Evolutionary conservation across 345 rosid species (phyloP).

Genomic region (Acer campestre): DNA sequence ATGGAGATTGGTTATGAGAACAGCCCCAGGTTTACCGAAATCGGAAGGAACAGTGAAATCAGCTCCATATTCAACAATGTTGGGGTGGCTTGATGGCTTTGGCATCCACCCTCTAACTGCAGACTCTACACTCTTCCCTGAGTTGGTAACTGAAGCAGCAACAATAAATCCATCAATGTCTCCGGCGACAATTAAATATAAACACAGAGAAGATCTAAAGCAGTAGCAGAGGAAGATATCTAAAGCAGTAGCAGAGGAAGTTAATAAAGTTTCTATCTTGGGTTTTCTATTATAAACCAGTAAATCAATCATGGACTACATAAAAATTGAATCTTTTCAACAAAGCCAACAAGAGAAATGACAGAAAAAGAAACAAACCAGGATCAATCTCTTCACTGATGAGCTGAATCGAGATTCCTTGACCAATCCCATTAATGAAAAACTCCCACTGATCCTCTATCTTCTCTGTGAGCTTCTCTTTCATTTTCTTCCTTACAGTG

Average conservation of each 20-base stretch:
- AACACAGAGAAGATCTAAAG: too few relatives aligned
- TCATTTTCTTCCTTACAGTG: conserved; percentile 76
- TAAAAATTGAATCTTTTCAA: too few relatives aligned
- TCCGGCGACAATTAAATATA: too few relatives aligned
- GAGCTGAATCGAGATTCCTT: conserved; percentile 78
- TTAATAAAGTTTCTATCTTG: too few relatives aligned
- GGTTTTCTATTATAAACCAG: too few relatives aligned
- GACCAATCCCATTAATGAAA: conserved; percentile 74
- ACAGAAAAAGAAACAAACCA: conserved; percentile 42
- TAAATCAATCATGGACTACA: too few relatives aligned
- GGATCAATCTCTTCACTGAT: conserved; percentile 82
- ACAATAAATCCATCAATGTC: too few relatives aligned
- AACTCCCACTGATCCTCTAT: conserved; percentile 71
- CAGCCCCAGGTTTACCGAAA: conserved; percentile 82
- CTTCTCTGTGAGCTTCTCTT: conserved; percentile 70
- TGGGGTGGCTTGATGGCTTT: conserved; percentile 44
- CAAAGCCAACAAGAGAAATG: too few relatives aligned
- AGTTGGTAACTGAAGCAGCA: conserved; percentile 51
- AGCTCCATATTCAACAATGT: conserved; percentile 66
- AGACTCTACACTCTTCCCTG: conserved; percentile 64
- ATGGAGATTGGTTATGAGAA: conserved; percentile 72
- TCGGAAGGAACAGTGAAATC: conserved; percentile 62
- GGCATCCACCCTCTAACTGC: conserved; percentile 70
- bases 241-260: too few relatives aligned
- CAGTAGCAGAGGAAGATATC: too few relatives aligned